These are phyloP conservation scores for Paraphoma sp. DNA, from an alignment of 2,329 filamentous ascomycete genomes.

Conservation along the genomic window DNA sequence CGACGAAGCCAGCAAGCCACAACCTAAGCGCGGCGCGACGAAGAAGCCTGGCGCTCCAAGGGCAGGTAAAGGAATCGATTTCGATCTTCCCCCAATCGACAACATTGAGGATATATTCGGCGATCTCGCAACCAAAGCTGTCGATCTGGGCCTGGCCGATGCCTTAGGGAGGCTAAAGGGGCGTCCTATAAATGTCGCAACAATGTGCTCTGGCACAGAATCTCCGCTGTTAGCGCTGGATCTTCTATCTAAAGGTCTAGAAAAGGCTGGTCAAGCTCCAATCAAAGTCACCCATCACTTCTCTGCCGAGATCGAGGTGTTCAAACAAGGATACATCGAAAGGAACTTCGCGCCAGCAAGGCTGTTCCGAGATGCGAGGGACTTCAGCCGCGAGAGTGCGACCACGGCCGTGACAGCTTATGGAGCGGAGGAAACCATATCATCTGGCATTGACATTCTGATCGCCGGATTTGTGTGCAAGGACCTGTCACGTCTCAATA, in stretches of 20 bases:
- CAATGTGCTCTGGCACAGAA: conserved; percentile 81
- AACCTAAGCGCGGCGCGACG: neutral
- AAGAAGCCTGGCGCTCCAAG: neutral
- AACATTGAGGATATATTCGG: conserved; percentile 58
- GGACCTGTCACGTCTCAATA: conserved; percentile 74
- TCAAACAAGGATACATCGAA: conserved; percentile 58
- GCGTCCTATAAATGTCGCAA: conserved; percentile 64
- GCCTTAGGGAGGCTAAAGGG: conserved; percentile 44
- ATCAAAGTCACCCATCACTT: conserved; percentile 49
- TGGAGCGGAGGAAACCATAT: conserved; percentile 65
- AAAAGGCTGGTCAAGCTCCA: conserved; percentile 7
- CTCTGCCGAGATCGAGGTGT: conserved; percentile 55
- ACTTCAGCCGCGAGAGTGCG: conserved; percentile 54
- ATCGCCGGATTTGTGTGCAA: conserved; percentile 78
- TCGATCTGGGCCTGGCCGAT: conserved; percentile 39
- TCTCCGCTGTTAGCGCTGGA: conserved; percentile 72
- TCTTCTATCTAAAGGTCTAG: conserved; percentile 53
- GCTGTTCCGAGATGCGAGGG: conserved; percentile 55
- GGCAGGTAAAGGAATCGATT: conserved; percentile 34
- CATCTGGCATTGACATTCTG: conserved; percentile 66
- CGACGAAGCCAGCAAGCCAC: neutral
- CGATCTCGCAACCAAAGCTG: conserved; percentile 53
- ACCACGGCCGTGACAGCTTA: conserved; percentile 68
- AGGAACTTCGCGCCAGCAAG: conserved; percentile 52
- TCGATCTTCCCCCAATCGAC: conserved; percentile 54